Conservation (phyloP, 2,329 filamentous ascomycete species). For the Sclerotinia trifoliorum region DNA sequence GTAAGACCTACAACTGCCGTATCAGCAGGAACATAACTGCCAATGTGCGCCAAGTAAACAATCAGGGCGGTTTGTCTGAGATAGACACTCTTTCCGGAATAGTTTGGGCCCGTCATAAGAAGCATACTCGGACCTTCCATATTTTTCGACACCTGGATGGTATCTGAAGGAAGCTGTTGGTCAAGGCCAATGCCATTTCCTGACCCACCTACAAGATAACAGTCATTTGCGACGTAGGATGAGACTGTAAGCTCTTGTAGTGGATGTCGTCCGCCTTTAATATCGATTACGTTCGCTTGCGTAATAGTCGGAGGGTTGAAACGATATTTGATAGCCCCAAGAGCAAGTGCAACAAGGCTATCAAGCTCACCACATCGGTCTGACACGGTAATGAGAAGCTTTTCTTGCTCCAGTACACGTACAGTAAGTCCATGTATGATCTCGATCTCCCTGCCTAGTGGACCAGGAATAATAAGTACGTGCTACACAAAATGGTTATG, state of each 20-base stretch:
- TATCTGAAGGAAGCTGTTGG: conserved; percentile 5
- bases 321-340: conserved; percentile 72
- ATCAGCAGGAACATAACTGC: conserved; percentile 84
- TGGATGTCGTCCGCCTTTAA: conserved; percentile 78
- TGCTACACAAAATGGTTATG: neutral
- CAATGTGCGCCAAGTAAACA: conserved; percentile 88
- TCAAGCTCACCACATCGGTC: conserved; percentile 85
- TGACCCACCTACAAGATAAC: conserved; percentile 62
- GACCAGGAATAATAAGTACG: neutral
- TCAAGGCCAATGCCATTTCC: conserved; percentile 36
- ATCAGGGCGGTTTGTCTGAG: conserved; percentile 91
- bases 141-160: conserved; percentile 18
- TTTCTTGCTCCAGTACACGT: conserved; percentile 66
- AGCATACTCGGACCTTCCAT: conserved; percentile 61
- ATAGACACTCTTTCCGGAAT: conserved; percentile 95
- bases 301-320: conserved; percentile 70
- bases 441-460: conserved; percentile 78
- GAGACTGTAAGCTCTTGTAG: conserved; percentile 82
- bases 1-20: conserved; percentile 78
- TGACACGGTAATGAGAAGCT: conserved; percentile 65
- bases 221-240: conserved; percentile 81
- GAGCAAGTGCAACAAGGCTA: conserved; percentile 74
- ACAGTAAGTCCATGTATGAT: conserved; percentile 77
- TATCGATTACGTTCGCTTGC: conserved; percentile 65
- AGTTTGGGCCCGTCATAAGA: conserved; percentile 88